These are phyloP conservation scores for Volutella citrinella DNA, from an alignment of 2,329 filamentous ascomycete species.

Conservation along the genomic window DNA sequence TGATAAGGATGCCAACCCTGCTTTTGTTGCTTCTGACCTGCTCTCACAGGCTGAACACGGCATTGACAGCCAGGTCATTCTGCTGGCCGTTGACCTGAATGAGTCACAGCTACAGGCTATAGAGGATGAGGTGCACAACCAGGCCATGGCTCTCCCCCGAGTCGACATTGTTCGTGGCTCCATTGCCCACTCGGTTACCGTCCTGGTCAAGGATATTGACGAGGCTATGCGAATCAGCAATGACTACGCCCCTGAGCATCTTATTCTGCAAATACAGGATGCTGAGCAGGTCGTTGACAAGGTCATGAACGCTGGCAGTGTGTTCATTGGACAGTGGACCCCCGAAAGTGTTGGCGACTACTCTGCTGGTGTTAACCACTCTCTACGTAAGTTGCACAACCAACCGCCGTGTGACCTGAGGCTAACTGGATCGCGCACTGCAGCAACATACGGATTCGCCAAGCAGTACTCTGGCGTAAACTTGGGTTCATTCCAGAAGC, in stretches of 20 bases:
- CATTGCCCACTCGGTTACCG: slow-evolving; percentile 87
- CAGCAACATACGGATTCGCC: slow-evolving; percentile 95
- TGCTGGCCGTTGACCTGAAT: slow-evolving; percentile 78
- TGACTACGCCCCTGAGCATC: slow-evolving; percentile 90
- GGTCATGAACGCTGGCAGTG: slow-evolving; percentile 91
- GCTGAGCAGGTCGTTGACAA: slow-evolving; percentile 70
- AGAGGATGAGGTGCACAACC: slow-evolving; percentile 84
- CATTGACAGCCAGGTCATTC: slow-evolving; percentile 90
- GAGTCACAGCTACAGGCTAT: slow-evolving; percentile 76
- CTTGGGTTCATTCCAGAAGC: slow-evolving; percentile 92
- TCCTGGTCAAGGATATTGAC: slow-evolving; percentile 67
- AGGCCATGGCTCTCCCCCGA: slow-evolving; percentile 82
- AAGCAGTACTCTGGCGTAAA: slow-evolving; percentile 99
- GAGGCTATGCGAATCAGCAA: slow-evolving; percentile 85
- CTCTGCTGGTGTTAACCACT: slow-evolving; percentile 96
- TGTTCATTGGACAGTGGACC: slow-evolving; percentile 95
- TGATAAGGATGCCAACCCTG: slow-evolving; percentile 82
- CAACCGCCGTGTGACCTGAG: background rate
- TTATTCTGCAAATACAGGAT: slow-evolving; percentile 85
- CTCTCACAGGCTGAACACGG: slow-evolving; percentile 96
- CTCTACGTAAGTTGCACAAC: slow-evolving; percentile 77
- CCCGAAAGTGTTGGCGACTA: slow-evolving; percentile 98
- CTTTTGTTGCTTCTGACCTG: slow-evolving; percentile 92
- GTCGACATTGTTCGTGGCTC: slow-evolving; percentile 90
- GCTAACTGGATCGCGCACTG: too few species aligned